phyloP scores from a whole-genome alignment of 2,329 filamentous ascomycete genomes.

The Phoma herbarum region DNA sequence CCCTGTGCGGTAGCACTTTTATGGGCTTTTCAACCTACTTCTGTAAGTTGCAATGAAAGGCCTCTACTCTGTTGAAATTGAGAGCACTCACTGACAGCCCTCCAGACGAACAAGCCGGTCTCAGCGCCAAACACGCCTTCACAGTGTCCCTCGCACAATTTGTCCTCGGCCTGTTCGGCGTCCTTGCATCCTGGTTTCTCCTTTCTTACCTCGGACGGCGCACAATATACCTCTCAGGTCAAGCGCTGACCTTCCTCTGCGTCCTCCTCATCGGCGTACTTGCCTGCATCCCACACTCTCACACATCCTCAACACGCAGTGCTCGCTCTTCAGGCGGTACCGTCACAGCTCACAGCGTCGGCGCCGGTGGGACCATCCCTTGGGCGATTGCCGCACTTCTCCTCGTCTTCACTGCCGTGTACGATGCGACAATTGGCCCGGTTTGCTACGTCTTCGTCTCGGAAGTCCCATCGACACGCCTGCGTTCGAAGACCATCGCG shows the following conservation, averaged over 20 bases:
- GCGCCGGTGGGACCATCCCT: neutral
- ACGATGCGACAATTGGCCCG: constrained; percentile 28
- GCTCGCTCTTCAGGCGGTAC: neutral
- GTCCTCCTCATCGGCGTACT: constrained; percentile 82
- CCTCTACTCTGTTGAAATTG: neutral
- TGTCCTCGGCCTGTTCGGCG: constrained; percentile 52
- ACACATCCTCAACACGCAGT: neutral
- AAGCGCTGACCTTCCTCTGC: constrained; percentile 64
- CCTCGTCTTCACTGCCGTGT: constrained; percentile 23
- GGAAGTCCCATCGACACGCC: constrained; percentile 79
- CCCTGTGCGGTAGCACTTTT: constrained; percentile 36
- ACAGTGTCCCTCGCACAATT: constrained; percentile 70
- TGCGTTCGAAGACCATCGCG: constrained; percentile 89
- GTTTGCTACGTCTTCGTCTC: constrained; percentile 74
- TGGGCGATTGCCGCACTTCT: constrained; percentile 23
- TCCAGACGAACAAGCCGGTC: constrained; percentile 29
- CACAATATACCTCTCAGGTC: constrained; percentile 74
- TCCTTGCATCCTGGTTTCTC: constrained; percentile 78
- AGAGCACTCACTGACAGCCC: constrained; percentile 1
- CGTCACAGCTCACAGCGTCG: neutral
- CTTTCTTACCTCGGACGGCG: constrained; percentile 81
- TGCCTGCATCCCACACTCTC: constrained; percentile 43
- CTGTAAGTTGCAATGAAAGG: constrained; percentile 21
- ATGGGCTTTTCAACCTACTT: constrained; percentile 53
- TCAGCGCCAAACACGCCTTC: constrained; percentile 62